Evolutionary conservation across 345 rosid genomes (phyloP), one percentile per base, ranked within the genome.

Genomic region (Fremontodendron californicum): DNA sequence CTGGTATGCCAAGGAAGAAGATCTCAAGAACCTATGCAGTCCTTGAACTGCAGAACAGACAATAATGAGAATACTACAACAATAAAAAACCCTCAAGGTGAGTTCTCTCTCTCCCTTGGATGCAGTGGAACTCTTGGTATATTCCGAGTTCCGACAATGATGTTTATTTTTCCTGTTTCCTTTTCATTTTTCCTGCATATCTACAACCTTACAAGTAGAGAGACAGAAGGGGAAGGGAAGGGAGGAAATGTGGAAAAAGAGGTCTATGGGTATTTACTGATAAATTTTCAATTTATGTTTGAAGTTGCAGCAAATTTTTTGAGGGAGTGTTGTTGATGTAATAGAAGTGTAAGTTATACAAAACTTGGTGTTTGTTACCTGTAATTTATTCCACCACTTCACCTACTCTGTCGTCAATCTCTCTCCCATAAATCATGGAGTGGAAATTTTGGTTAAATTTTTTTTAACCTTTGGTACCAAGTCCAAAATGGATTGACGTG

Each of bases 1-100:
- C 74, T 92, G 98, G 98, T 96, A 92, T 79, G 99, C 99, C 3
- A 96, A 92, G 77, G 94, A 92, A 78, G 99, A 93, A 81, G 97
- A 96, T 84, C 90, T 93, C 48, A 96, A 85, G 84, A 83, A 78
- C 85, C 98, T 96, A 35, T 82, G 82, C 87, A 89, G 93, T 77
- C 99, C 98, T 60, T 96, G 87, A 91, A 75, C 3, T 51, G 63
- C 29, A 68, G 67, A 71, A 55, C 54, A 5, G 63, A 61, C 39
- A 62, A 73, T 31, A 65, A 57, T 33, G 63, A 66, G 5, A 29
- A 63, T 42, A 60, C 19, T 4, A 29, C 2, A 27, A 11, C 7
- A 6, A 52, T 6, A 9, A 48, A 54, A 27, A 46, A 39, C 11
- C 18, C 66, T 2, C 45, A 21, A 33, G 40, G 25, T 39, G 46